Evolutionary conservation across 495 filamentous ascomycete genomes (phyloP), one percentile per base, ranked within the genome.

Genomic region (Xylaria palmicola): DNA sequence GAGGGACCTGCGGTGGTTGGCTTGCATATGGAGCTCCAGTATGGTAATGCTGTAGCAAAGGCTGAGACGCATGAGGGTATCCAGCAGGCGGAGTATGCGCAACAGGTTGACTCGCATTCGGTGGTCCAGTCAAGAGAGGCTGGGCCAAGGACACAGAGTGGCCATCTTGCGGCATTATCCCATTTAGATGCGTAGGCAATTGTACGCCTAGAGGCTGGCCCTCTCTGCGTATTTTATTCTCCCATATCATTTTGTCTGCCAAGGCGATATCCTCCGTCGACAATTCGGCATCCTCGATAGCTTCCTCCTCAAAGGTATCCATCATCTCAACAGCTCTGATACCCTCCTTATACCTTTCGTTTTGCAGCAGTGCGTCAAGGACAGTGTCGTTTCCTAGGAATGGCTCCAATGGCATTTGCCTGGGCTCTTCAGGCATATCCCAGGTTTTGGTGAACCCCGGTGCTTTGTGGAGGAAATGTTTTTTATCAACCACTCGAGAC

Each of bases 401-500:
- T 39, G 70, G 65, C 0, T 74, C 64, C 6, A 91, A 56, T 53
- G 88, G 78, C 52, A 85, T 52, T 55, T 83, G 79, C 3, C 73
- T 57, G 4, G 87, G 75, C 3, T 74, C 65, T 47, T 79, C 81
- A 0, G 86, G 88, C 53, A 76, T 74, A 39, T 81, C 79, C 6
- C 92, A 79, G 65, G 85, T 88, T 1, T 86, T 78, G 1, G 69
- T 62, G 3, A 79, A 74, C 37, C 78, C 82, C 3, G 70, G 69
- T 0, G 89, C 83, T 56, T 70, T 77, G 1, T 88, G 83, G 2
- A 82, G 72, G 0, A 87, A 83, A 40, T 89, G 90, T 74, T 89
- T 90, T 70, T 91, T 86, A 69, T 97, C 93, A 7, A 97, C 87
- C 4, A 95, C 90, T 13, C 90, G 83, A 20, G 80, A 81, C 0